These are phyloP conservation scores for Xylariaceae sp. DNA, from an alignment of 2,329 filamentous ascomycete species.

Conservation along the genomic window DNA sequence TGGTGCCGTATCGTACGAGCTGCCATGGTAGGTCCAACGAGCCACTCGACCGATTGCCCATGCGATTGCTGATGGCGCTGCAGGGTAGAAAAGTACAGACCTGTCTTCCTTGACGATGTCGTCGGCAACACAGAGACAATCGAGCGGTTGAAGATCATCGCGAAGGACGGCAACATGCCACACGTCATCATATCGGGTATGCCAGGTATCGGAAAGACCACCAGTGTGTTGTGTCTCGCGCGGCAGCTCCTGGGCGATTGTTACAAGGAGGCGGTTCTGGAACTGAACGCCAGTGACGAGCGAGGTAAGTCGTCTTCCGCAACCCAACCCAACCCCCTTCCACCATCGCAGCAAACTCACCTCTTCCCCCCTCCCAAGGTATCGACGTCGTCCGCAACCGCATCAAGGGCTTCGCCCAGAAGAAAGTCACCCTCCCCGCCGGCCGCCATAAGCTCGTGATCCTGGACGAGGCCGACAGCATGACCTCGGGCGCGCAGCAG, in stretches of 20 bases:
- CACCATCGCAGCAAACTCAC: too few species aligned
- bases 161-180: constrained; percentile 98
- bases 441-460: constrained; percentile 96
- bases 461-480: constrained; percentile 95
- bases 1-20: constrained; percentile 60
- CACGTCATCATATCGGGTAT: constrained; percentile 99
- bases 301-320: constrained; percentile 51
- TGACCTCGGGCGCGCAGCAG: constrained; percentile 96
- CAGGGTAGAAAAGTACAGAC: constrained; percentile 98
- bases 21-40: constrained; percentile 63
- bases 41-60: neutral
- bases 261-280: constrained; percentile 96
- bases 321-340: too few species aligned
- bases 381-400: constrained; percentile 96
- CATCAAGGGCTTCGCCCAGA: constrained; percentile 98
- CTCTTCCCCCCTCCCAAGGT: constrained; percentile 42
- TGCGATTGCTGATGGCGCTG: constrained; percentile 14
- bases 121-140: constrained; percentile 98
- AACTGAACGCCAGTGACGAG: constrained; percentile 95
- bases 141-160: constrained; percentile 95
- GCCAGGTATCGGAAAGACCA: constrained; percentile 98
- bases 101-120: constrained; percentile 90
- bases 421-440: constrained; percentile 90
- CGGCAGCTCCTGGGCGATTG: constrained; percentile 85
- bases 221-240: constrained; percentile 87